These are phyloP conservation scores for Sphaerulina populicola DNA, from an alignment of 2,329 filamentous ascomycete genomes.

Conservation along the genomic window DNA sequence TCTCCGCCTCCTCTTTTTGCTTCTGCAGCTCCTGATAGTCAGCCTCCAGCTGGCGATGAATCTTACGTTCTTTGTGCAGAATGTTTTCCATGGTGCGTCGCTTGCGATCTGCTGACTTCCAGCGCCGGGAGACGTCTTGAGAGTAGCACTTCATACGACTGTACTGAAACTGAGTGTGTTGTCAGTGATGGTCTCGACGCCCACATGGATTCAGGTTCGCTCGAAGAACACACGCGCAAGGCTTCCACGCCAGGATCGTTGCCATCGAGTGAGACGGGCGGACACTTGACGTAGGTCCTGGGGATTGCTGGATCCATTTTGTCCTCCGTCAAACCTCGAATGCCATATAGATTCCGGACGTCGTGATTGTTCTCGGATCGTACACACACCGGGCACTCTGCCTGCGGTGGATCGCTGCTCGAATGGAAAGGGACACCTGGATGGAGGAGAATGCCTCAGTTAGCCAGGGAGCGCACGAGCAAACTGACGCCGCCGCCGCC, in stretches of 20 bases:
- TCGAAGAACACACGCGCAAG: conserved; percentile 32
- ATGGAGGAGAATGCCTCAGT: conserved; percentile 2
- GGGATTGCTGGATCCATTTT: conserved; percentile 41
- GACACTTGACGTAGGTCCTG: conserved; percentile 36
- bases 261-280: conserved; percentile 36
- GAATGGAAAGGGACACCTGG: conserved; percentile 39
- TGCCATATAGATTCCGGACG: conserved; percentile 37
- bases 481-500: conserved; percentile 30
- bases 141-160: conserved; percentile 32
- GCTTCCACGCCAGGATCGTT: conserved; percentile 36
- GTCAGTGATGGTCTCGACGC: neutral
- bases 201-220: neutral
- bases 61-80: conserved; percentile 8
- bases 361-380: conserved; percentile 29
- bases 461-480: neutral
- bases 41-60: neutral
- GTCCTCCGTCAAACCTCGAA: conserved; percentile 38
- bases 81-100: neutral
- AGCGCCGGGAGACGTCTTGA: conserved; percentile 20
- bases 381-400: conserved; percentile 41
- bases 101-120: conserved; percentile 21
- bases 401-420: conserved; percentile 34
- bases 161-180: conserved; percentile 42
- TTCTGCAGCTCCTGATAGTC: conserved; percentile 18
- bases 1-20: conserved; percentile 23